These are phyloP conservation scores for Chaetomium sp. DNA, from an alignment of 2,329 filamentous ascomycete genomes.

Conservation along the genomic window DNA sequence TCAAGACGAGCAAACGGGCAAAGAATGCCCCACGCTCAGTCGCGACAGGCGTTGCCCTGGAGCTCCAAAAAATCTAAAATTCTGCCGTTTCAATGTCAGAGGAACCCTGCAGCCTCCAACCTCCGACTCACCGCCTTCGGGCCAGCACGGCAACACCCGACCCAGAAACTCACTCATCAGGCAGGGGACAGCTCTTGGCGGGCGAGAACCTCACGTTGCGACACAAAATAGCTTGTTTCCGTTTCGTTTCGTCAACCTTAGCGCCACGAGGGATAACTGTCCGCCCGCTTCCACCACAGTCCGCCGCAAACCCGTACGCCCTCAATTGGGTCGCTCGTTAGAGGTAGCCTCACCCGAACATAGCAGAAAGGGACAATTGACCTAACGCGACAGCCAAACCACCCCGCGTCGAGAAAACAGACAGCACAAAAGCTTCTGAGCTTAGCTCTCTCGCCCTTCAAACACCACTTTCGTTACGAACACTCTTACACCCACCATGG, in stretches of 20 bases:
- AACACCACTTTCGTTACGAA: background rate
- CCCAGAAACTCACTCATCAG: conserved; percentile 9
- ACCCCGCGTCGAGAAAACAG: background rate
- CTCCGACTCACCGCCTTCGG: conserved; percentile 40
- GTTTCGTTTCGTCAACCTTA: background rate
- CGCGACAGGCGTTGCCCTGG: conserved; percentile 5
- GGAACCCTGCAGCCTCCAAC: conserved; percentile 15
- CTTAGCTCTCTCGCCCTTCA: background rate
- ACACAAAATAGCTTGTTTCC: conserved; percentile 19
- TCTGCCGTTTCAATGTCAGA: conserved; percentile 34
- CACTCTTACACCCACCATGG: conserved; percentile 37
- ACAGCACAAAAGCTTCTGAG: background rate
- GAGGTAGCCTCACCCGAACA: background rate
- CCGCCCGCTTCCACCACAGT: conserved; percentile 6
- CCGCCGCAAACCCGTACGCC: background rate
- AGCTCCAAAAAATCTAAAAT: conserved; percentile 38
- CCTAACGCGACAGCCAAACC: background rate
- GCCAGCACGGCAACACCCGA: conserved; percentile 25
- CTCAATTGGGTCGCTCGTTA: conserved; percentile 9
- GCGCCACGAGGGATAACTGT: conserved; percentile 5
- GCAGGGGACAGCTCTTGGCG: conserved; percentile 16
- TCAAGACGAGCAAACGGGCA: too few relatives aligned
- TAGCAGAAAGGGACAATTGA: background rate
- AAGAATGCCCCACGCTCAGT: conserved; percentile 1
- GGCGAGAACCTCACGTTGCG: conserved; percentile 2